These are phyloP conservation scores for Testicularia cyperi DNA, from an alignment of 1,284 basidiomycete genomes.

Conservation along the genomic window DNA sequence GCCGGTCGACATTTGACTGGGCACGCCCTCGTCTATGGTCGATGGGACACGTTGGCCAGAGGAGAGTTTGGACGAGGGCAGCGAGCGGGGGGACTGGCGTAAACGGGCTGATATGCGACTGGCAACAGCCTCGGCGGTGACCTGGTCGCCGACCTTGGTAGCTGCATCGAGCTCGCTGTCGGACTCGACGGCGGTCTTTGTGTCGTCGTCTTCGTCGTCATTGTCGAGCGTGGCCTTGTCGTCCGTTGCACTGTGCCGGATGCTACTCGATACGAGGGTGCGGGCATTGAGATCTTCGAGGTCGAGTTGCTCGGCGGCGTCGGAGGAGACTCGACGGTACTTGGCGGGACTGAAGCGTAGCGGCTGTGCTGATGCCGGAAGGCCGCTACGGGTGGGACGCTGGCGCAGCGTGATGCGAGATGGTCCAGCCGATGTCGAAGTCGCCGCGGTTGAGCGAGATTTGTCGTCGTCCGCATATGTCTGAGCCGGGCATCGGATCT, in stretches of 20 bases:
- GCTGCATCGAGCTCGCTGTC: conserved; percentile 19
- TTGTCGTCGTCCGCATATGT: conserved; percentile 14
- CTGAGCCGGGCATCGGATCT: conserved; percentile 21
- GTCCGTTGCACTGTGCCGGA: too few relatives aligned
- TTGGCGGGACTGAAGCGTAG: too few relatives aligned
- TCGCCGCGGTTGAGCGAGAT: too few relatives aligned
- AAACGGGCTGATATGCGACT: conserved; percentile 33
- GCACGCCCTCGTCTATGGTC: conserved; percentile 20
- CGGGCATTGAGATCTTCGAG: too few relatives aligned
- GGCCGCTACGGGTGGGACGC: not conserved
- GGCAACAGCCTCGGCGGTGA: conserved; percentile 18
- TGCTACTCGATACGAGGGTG: too few relatives aligned
- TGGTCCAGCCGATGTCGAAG: too few relatives aligned
- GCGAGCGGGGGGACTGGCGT: not conserved
- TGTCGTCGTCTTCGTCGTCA: not conserved
- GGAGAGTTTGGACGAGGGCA: not conserved
- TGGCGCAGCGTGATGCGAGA: not conserved
- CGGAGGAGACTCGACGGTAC: too few relatives aligned
- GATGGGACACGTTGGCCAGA: too few relatives aligned
- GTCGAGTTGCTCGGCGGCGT: conserved; percentile 3
- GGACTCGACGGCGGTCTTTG: conserved; percentile 1
- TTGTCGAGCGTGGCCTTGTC: too few relatives aligned
- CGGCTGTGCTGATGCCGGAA: not conserved
- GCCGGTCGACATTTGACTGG: conserved; percentile 34
- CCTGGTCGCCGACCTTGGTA: conserved; percentile 10